Evolutionary conservation across 257 asterid species (phyloP).

Genomic region (Haberlea rhodopensis): DNA sequence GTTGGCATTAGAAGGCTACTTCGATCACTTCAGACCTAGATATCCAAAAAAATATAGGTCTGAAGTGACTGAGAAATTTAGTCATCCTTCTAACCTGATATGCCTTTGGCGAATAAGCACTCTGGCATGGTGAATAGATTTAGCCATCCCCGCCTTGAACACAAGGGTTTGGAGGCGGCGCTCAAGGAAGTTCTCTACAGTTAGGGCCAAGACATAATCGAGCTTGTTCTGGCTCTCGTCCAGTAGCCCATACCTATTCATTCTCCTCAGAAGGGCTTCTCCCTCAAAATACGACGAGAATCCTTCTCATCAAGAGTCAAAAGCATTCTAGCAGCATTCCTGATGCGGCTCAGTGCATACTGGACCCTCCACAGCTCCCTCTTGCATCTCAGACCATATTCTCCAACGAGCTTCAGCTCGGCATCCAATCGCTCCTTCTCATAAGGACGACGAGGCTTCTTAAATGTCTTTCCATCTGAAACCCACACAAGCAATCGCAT

Average conservation of each 20-base stretch:
- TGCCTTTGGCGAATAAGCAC: constrained; percentile 84
- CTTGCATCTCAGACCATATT: constrained; percentile 80
- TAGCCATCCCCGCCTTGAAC: constrained; percentile 86
- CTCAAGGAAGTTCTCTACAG: constrained; percentile 85
- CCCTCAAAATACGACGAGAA: constrained; percentile 79
- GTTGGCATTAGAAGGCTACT: no score
- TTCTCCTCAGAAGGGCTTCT: constrained; percentile 85
- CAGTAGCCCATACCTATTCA: constrained; percentile 70
- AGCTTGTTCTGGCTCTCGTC: constrained; percentile 91
- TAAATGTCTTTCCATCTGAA: constrained; percentile 82
- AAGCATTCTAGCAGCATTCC: constrained; percentile 73
- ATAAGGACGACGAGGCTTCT: constrained; percentile 87
- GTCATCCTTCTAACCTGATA: constrained; percentile 49
- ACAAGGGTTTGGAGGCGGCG: constrained; percentile 87
- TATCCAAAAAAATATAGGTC: neutral
- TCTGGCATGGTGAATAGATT: constrained; percentile 85
- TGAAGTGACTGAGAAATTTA: neutral
- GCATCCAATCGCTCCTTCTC: constrained; percentile 93
- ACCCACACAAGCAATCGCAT: neutral
- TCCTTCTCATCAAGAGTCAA: constrained; percentile 85
- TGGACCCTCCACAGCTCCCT: constrained; percentile 96
- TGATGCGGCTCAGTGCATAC: constrained; percentile 77
- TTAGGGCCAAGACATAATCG: constrained; percentile 79
- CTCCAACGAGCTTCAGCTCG: constrained; percentile 82
- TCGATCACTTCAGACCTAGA: no score